A percentile compares a stretch with the other conserved stretches of the same genome.
Evolutionary conservation across 805 yeast genomes (phyloP).

Genomic region (Cyberlindnera misumaiensis): DNA sequence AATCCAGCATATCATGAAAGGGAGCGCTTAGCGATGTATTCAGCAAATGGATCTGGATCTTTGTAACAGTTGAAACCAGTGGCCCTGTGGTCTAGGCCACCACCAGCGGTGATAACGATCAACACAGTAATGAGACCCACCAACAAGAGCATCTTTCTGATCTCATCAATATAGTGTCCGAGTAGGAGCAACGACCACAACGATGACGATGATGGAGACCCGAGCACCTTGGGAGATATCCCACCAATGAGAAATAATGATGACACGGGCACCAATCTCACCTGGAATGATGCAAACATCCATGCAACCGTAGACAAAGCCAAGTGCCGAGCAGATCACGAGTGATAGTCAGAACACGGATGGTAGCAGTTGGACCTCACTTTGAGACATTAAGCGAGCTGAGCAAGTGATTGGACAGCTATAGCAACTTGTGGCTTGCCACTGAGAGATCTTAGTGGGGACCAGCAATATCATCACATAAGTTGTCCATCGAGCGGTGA

Average conservation of each 20-base stretch:
- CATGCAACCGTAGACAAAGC: conserved; percentile 40
- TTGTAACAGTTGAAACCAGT: conserved; percentile 35
- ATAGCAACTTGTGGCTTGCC: too few species aligned
- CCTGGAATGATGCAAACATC: conserved; percentile 36
- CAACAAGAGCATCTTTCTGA: conserved; percentile 40
- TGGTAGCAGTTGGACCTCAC: too few species aligned
- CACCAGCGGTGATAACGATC: conserved; percentile 34
- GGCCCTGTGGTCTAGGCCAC: conserved; percentile 32
- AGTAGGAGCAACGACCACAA: conserved; percentile 30
- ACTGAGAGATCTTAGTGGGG: too few species aligned
- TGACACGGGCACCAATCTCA: conserved; percentile 40
- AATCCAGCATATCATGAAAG: conserved; percentile 56
- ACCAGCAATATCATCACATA: too few species aligned
- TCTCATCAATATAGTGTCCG: conserved; percentile 41
- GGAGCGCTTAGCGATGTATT: conserved; percentile 23
- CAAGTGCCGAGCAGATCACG: conserved; percentile 38
- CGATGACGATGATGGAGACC: conserved; percentile 34
- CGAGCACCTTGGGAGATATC: conserved; percentile 36
- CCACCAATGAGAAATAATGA: conserved; percentile 38
- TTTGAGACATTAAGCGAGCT: too few species aligned
- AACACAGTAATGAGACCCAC: conserved; percentile 43
- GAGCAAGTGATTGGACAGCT: too few species aligned
- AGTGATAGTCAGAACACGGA: too few species aligned
- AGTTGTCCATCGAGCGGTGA: too few species aligned
- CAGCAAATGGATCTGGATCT: conserved; percentile 24